Percentiles rank a stretch among this genome's conserved stretches.
phyloP scores from a whole-genome alignment of 2,329 filamentous ascomycete species.

The Pseudogymnoascus sp. region DNA sequence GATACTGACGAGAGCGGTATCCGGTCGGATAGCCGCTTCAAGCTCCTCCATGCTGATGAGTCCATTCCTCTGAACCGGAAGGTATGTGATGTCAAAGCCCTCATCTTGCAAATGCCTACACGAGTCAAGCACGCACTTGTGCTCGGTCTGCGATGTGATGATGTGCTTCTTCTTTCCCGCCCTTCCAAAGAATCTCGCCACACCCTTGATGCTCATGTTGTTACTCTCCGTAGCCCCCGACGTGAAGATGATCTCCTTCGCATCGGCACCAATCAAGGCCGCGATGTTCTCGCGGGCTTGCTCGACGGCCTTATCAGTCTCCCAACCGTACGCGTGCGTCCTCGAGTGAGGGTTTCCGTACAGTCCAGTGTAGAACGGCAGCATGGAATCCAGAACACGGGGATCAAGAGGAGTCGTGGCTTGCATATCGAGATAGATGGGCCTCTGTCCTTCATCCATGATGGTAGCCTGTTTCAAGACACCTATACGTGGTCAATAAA shows the following conservation, averaged over 20 bases:
- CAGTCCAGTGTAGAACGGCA: constrained; percentile 84
- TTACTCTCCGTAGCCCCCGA: constrained; percentile 98
- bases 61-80: constrained; percentile 83
- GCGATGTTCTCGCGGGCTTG: constrained; percentile 78
- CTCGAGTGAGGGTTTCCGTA: constrained; percentile 97
- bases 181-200: constrained; percentile 88
- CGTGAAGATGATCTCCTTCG: constrained; percentile 98
- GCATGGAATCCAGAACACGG: constrained; percentile 90
- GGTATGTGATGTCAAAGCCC: constrained; percentile 92
- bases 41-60: constrained; percentile 76
- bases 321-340: constrained; percentile 98
- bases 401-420: constrained; percentile 93
- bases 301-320: constrained; percentile 90
- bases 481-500: constrained; percentile 34
- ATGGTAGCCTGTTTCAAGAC: constrained; percentile 86
- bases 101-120: constrained; percentile 95
- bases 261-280: constrained; percentile 79
- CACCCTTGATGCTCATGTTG: constrained; percentile 99
- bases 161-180: constrained; percentile 97
- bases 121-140: constrained; percentile 97
- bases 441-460: constrained; percentile 85
- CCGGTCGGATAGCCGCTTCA: constrained; percentile 79
- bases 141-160: constrained; percentile 93
- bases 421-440: constrained; percentile 98
- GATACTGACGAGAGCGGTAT: constrained; percentile 87